phyloP scores from a whole-genome alignment of 768 basidiomycete genomes.

The Russula ochroleuca region DNA sequence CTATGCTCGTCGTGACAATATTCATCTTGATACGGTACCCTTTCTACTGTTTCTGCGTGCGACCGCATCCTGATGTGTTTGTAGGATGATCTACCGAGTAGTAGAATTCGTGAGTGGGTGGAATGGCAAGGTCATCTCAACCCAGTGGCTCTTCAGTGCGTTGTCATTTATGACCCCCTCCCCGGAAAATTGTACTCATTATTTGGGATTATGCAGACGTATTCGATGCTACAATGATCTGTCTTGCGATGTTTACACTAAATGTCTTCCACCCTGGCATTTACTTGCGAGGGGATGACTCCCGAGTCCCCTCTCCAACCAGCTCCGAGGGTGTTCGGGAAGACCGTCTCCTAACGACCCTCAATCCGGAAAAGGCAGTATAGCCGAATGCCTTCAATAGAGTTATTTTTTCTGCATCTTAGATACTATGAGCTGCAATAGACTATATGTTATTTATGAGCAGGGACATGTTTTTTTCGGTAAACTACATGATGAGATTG shows the following conservation, averaged over 20 bases:
- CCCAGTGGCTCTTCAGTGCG: conserved; percentile 23
- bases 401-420: not conserved
- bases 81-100: conserved; percentile 20
- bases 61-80: not conserved
- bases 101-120: conserved; percentile 21
- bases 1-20: conserved; percentile 18
- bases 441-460: not conserved
- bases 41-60: not conserved
- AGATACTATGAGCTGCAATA: not conserved
- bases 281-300: not conserved
- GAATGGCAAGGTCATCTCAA: conserved; percentile 17
- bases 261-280: conserved; percentile 22
- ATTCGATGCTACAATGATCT: conserved; percentile 25
- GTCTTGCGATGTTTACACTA: conserved; percentile 20
- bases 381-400: not conserved
- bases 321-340: not conserved
- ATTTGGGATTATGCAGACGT: conserved; percentile 4
- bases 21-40: conserved; percentile 23
- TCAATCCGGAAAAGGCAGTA: not conserved
- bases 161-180: not conserved
- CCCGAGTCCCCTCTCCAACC: not conserved
- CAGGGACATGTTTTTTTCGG: not conserved
- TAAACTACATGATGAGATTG: not conserved
- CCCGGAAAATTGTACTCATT: not conserved
- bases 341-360: not conserved